Evolutionary conservation across 208 protist species (phyloP).

Genomic region (Vickermania spadyakhi): DNA sequence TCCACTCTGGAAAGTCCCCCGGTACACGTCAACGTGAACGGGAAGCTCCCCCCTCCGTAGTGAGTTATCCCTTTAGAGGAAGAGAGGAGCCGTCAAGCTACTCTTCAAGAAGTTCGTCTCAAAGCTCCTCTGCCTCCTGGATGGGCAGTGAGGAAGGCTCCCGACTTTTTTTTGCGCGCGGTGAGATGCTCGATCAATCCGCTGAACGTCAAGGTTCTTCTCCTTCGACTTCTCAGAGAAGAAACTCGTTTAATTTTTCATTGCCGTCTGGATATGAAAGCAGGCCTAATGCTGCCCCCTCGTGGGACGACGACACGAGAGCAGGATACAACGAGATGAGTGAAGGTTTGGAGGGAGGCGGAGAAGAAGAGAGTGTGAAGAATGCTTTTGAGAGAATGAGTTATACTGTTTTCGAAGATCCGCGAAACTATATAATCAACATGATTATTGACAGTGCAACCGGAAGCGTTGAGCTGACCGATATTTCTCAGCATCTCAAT

Average conservation of each 20-base stretch:
- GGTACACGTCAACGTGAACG: too few species aligned
- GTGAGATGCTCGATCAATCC: too few species aligned
- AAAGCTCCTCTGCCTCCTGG: too few species aligned
- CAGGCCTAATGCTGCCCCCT: neutral
- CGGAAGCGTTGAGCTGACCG: slow-evolving; percentile 28
- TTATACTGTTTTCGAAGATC: slow-evolving; percentile 21
- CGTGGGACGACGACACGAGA: neutral
- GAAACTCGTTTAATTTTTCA: too few species aligned
- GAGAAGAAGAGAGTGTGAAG: neutral
- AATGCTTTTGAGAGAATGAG: neutral
- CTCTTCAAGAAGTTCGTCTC: too few species aligned
- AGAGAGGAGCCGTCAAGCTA: too few species aligned
- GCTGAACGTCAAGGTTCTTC: neutral
- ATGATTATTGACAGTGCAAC: slow-evolving; percentile 41
- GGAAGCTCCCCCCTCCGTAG: too few species aligned
- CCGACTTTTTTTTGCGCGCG: too few species aligned
- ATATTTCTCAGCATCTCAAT: slow-evolving; percentile 27
- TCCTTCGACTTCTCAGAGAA: neutral
- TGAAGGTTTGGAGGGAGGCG: neutral
- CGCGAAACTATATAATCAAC: slow-evolving; percentile 38
- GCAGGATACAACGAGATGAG: neutral
- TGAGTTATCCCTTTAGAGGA: too few species aligned
- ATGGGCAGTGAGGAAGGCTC: too few species aligned
- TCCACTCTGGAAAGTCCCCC: too few species aligned
- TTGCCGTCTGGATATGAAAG: too few species aligned